Percentiles rank a stretch among this genome's conserved stretches.
phyloP scores from a whole-genome alignment of 2,329 filamentous ascomycete genomes.

The Cordyceps militaris region DNA sequence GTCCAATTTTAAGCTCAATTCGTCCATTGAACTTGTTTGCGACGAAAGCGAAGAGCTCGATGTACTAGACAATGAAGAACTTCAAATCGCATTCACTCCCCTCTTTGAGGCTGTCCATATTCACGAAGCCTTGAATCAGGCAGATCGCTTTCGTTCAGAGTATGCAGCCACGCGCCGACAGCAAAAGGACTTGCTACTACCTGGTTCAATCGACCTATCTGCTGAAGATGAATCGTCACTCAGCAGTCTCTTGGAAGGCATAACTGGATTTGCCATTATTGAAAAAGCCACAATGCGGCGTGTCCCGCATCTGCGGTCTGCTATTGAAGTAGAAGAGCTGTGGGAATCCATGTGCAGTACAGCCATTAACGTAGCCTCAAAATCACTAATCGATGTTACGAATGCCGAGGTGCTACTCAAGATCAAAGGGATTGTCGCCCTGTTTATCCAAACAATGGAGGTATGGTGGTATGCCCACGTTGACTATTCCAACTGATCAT shows the following conservation, averaged over 20 bases:
- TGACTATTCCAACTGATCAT: slow-evolving; percentile 68
- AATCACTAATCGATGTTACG: slow-evolving; percentile 68
- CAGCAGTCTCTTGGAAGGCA: slow-evolving; percentile 87
- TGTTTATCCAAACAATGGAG: slow-evolving; percentile 99
- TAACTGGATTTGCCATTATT: slow-evolving; percentile 93
- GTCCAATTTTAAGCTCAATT: slow-evolving; percentile 83
- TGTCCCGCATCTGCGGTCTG: slow-evolving; percentile 72
- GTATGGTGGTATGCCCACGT: slow-evolving; percentile 66
- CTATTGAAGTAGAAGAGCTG: slow-evolving; percentile 89
- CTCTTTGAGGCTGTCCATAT: slow-evolving; percentile 95
- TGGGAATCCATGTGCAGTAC: slow-evolving; percentile 98
- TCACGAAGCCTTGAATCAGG: slow-evolving; percentile 87
- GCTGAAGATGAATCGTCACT: slow-evolving; percentile 79
- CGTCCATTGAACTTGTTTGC: slow-evolving; percentile 87
- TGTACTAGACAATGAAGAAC: slow-evolving; percentile 87
- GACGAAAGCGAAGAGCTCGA: slow-evolving; percentile 96
- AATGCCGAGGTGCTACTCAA: slow-evolving; percentile 89
- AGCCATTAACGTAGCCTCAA: slow-evolving; percentile 73
- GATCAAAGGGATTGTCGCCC: slow-evolving; percentile 83
- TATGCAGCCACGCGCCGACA: slow-evolving; percentile 86
- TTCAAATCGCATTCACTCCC: slow-evolving; percentile 90
- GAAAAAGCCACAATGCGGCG: slow-evolving; percentile 90
- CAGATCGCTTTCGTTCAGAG: slow-evolving; percentile 81
- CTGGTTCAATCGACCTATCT: slow-evolving; percentile 65
- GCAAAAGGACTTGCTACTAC: slow-evolving; percentile 86